These are phyloP conservation scores for Penicillium verrucosum DNA, from an alignment of 2,329 filamentous ascomycete genomes.

Conservation along the genomic window DNA sequence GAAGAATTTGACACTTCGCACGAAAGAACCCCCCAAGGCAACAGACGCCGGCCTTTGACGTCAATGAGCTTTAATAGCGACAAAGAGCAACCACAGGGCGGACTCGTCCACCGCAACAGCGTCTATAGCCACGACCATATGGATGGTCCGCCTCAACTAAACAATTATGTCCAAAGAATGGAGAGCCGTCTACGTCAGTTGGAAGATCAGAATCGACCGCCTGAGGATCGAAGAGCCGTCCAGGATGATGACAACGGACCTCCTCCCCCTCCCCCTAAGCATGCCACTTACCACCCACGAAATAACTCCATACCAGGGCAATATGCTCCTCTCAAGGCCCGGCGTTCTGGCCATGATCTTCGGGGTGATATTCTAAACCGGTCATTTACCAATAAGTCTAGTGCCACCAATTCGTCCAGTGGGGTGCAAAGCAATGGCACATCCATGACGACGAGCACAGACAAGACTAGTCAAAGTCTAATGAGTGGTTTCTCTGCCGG, in stretches of 20 bases:
- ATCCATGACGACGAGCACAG: conserved; percentile 65
- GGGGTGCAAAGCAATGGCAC: conserved; percentile 67
- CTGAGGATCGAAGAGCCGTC: conserved; percentile 51
- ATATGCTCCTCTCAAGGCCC: conserved; percentile 37
- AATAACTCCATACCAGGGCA: conserved; percentile 43
- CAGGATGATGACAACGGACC: conserved; percentile 50
- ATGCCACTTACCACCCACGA: conserved; percentile 42
- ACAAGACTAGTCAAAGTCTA: conserved; percentile 76
- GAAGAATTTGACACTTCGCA: conserved; percentile 69
- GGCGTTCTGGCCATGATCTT: conserved; percentile 67
- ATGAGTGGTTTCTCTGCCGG: conserved; percentile 94
- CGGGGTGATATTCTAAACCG: conserved; percentile 66
- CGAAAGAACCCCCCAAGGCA: conserved; percentile 32
- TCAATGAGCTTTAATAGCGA: conserved; percentile 66
- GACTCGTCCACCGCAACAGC: conserved; percentile 50
- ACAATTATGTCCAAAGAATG: conserved; percentile 89
- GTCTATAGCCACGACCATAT: conserved; percentile 37
- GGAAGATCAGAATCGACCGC: conserved; percentile 52
- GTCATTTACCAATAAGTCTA: conserved; percentile 86
- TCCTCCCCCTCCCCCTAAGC: conserved; percentile 62
- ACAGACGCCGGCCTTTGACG: conserved; percentile 61
- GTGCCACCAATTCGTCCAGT: conserved; percentile 71
- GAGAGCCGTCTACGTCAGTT: conserved; percentile 73
- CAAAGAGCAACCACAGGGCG: conserved; percentile 54
- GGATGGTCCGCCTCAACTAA: conserved; percentile 66